Base-by-base conservation (phyloP, 495 filamentous ascomycete species). In the Trichocladium uniseriatum region DNA sequence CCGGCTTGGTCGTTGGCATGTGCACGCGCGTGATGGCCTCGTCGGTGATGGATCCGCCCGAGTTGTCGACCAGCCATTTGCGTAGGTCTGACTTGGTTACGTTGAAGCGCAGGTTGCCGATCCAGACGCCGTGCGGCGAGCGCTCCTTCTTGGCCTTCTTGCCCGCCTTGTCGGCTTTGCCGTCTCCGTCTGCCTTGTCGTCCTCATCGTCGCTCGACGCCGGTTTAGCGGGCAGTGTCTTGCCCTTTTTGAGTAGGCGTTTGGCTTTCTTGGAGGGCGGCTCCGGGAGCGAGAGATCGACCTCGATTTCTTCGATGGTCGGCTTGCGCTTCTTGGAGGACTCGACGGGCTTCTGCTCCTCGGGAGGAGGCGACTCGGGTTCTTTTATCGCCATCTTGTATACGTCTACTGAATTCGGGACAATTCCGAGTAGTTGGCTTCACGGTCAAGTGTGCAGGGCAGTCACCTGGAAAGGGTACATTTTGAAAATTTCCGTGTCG, bases 231-330 rank as follows among this genome's bases (percentile, higher is more conserved):
- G 68, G 71, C 0, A 73, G 58, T 0, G 69, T 65, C 58, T 83
- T 83, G 53, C 78, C 78, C 69, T 89, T 94, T 63, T 89, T 92
- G 35, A 87, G 79, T 38, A 80, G 79, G 46, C 89, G 85, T 51
- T 84, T 71, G 47, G 83, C 83, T 67, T 92, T 95, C 66, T 96
- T 97, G 36, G 94, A 97, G 5, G 86, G 85, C 11, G 92, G 92
- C 62, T 96, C 89, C 5, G 92, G 90, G 38, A 84, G 80, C 50
- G 69, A 74, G 51, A 97, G 68, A 66, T 99, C 88, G 54, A 99
- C 86, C 68, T 94, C 86, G 59, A 99, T 79, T 58, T 95, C 87
- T 35, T 76, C 71, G 43, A 75, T 64, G 40, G 79, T 69, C 56
- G 86, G 81, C 58, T 87, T 86, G 71, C 90, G 89, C 65, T 87